A percentile compares a stretch with the other conserved stretches of the same genome.
These are phyloP conservation scores for Penicillium sp. DNA, from an alignment of 2,329 filamentous ascomycete genomes.

Conservation along the genomic window DNA sequence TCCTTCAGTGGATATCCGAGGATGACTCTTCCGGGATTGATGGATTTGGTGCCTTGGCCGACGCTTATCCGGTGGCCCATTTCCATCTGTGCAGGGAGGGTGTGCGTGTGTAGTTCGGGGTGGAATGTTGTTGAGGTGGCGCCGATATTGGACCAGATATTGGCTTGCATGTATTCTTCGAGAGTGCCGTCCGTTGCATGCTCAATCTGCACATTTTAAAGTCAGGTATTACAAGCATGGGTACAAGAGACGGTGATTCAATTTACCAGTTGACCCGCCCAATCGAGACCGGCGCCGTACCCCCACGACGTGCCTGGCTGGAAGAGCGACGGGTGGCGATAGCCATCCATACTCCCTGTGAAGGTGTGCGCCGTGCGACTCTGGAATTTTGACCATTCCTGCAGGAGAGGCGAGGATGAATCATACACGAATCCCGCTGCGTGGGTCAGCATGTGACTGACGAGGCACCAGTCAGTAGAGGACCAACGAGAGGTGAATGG, in stretches of 20 bases:
- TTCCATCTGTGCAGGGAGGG: not conserved
- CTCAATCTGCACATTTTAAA: conserved; percentile 1
- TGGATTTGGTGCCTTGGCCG: no score
- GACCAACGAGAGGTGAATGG: not conserved
- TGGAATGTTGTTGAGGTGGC: not conserved
- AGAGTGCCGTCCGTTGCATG: not conserved
- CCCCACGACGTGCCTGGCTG: conserved; percentile 4
- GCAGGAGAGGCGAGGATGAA: not conserved
- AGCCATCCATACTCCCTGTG: conserved; percentile 4
- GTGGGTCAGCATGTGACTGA: not conserved
- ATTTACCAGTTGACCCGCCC: not conserved
- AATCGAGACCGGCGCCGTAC: conserved; percentile 5
- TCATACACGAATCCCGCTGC: not conserved
- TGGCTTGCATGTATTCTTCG: not conserved
- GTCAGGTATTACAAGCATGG: not conserved
- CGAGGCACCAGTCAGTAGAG: not conserved
- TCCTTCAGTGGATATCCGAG: not conserved
- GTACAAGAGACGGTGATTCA: not conserved
- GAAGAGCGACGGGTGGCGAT: not conserved
- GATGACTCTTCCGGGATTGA: not conserved
- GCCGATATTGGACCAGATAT: conserved; percentile 4
- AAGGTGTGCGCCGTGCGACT: not conserved
- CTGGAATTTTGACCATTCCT: not conserved
- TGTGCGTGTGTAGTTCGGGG: not conserved
- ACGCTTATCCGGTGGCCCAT: not conserved